Evolutionary conservation across 2,329 filamentous ascomycete genomes (phyloP).

Genomic region (Emydomyces testavorans): DNA sequence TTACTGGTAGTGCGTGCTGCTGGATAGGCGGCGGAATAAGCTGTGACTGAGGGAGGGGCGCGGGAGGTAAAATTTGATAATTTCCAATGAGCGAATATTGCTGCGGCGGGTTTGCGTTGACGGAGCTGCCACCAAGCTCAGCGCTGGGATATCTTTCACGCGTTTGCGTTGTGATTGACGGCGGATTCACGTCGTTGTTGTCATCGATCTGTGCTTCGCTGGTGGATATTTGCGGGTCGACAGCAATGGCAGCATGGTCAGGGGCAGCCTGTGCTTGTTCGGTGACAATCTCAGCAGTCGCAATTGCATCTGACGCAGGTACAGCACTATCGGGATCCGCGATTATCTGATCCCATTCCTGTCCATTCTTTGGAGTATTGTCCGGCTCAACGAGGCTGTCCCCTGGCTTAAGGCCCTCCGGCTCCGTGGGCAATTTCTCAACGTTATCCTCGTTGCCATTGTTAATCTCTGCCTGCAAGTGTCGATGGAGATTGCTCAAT

Average conservation of each 20-base stretch:
- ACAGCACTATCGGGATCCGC: background rate
- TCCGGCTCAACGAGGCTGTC: background rate
- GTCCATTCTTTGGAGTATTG: background rate
- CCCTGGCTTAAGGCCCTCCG: background rate
- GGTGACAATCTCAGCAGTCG: background rate
- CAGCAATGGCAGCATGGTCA: background rate
- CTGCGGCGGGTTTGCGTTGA: background rate
- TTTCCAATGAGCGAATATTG: background rate
- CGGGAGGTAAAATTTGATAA: background rate
- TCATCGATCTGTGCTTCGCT: background rate
- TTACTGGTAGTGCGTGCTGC: background rate
- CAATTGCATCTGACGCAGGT: background rate
- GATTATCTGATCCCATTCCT: constrained; percentile 8
- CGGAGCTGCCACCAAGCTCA: background rate
- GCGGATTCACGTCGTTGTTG: background rate
- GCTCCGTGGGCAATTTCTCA: background rate
- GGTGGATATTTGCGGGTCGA: constrained; percentile 4
- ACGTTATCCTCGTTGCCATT: background rate
- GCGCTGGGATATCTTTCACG: background rate
- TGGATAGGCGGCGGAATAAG: background rate
- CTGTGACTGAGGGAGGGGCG: background rate
- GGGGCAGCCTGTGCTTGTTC: background rate
- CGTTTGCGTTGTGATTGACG: background rate
- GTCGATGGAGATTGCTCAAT: background rate
- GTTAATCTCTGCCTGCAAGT: background rate